Conservation (phyloP, 768 basidiomycete genomes). For the Pleurotus djamor region DNA sequence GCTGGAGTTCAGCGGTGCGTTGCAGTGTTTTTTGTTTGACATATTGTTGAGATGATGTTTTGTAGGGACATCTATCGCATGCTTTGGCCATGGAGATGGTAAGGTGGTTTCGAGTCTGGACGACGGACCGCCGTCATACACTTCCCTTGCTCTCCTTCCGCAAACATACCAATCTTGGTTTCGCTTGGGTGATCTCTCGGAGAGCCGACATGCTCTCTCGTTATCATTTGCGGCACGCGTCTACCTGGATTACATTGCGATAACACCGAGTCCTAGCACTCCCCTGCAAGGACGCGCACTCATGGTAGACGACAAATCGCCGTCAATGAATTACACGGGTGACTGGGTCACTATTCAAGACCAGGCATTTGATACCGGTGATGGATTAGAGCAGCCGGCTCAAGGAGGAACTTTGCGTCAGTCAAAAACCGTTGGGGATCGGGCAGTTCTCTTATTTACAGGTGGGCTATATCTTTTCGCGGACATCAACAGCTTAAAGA, state of each 20-base stretch:
- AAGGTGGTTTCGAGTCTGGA: neutral
- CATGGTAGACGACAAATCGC: constrained; percentile 34
- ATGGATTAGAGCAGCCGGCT: constrained; percentile 15
- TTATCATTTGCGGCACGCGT: constrained; percentile 19
- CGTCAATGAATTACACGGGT: constrained; percentile 25
- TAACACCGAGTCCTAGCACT: constrained; percentile 32
- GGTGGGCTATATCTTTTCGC: constrained; percentile 20
- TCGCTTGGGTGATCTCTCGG: constrained; percentile 16
- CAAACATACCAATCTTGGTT: constrained; percentile 3
- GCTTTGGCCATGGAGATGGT: neutral
- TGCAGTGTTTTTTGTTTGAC: neutral
- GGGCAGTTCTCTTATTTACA: constrained; percentile 29
- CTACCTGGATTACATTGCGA: constrained; percentile 36
- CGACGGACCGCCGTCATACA: neutral
- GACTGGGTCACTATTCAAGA: constrained; percentile 22
- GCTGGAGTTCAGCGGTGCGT: neutral
- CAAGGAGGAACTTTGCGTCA: constrained; percentile 28
- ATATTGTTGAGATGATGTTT: neutral
- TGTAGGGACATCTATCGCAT: constrained; percentile 1
- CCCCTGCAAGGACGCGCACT: constrained; percentile 29
- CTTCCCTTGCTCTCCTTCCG: neutral
- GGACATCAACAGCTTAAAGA: constrained; percentile 5
- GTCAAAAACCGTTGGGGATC: constrained; percentile 31
- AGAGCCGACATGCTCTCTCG: constrained; percentile 33
- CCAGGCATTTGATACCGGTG: constrained; percentile 24